phyloP scores from a whole-genome alignment of 2,329 filamentous ascomycete species.

The Amphichorda felina region DNA sequence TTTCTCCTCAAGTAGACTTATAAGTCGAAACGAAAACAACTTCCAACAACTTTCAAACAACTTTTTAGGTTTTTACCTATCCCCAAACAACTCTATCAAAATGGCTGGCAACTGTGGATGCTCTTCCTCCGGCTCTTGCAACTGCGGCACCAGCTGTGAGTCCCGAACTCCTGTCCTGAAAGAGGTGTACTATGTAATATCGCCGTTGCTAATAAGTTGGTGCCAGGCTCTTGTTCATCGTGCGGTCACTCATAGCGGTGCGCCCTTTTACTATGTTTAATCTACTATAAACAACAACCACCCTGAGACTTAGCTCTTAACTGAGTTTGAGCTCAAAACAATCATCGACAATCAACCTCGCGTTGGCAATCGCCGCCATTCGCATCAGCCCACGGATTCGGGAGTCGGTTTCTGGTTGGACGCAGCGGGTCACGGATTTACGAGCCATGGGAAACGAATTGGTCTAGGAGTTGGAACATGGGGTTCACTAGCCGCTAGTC shows the following conservation, averaged over 20 bases:
- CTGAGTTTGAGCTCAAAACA: constrained; percentile 2
- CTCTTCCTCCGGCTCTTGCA: constrained; percentile 20
- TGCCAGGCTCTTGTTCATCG: constrained; percentile 3
- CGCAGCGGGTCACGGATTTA: constrained; percentile 1
- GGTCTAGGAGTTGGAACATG: background rate
- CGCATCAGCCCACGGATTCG: background rate
- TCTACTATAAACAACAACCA: constrained; percentile 1
- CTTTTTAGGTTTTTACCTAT: background rate
- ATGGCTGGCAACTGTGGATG: constrained; percentile 25
- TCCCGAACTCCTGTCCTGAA: constrained; percentile 1
- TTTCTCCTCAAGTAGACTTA: constrained; percentile 5
- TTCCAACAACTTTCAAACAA: constrained; percentile 1
- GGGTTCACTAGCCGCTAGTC: constrained; percentile 1
- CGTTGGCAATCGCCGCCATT: background rate
- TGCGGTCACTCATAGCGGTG: constrained; percentile 4
- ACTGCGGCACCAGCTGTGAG: constrained; percentile 23
- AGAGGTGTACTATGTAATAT: background rate
- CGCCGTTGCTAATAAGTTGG: too few relatives aligned
- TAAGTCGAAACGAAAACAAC: constrained; percentile 5
- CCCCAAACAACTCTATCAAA: constrained; percentile 9
- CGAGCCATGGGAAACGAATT: background rate
- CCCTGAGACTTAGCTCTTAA: constrained; percentile 1
- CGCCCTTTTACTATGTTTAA: constrained; percentile 4
- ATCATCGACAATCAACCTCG: background rate
- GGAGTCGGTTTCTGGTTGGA: constrained; percentile 1